Conservation (phyloP, 2,329 filamentous ascomycete species). For the Pestalotiopsis sp. region DNA sequence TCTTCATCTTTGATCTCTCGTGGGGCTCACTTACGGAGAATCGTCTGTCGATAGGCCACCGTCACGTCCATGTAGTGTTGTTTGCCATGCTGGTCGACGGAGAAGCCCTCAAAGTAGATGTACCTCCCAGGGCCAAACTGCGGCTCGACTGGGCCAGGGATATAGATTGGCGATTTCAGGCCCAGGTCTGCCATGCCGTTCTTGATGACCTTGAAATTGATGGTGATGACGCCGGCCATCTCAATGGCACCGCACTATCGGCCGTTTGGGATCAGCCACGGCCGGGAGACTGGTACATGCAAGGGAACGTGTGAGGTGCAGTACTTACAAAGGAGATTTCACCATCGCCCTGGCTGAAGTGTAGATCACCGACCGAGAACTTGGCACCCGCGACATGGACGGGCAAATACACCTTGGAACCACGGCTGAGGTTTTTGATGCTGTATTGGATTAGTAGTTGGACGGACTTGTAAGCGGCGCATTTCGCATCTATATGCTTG, state of each 20-base stretch:
- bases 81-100: conserved; percentile 82
- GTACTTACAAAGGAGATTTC: conserved; percentile 21
- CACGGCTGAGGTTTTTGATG: conserved; percentile 81
- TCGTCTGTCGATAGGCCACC: conserved; percentile 82
- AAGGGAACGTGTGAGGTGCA: background rate
- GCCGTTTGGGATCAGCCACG: conserved; percentile 4
- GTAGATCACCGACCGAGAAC: conserved; percentile 85
- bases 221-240: conserved; percentile 88
- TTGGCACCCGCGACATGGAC: conserved; percentile 86
- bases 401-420: conserved; percentile 81
- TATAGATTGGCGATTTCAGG: conserved; percentile 82
- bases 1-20: background rate
- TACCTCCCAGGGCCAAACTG: conserved; percentile 81
- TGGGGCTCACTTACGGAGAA: conserved; percentile 47
- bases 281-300: background rate
- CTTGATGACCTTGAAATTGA: conserved; percentile 89
- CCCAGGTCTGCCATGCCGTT: conserved; percentile 71
- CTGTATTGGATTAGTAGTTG: conserved; percentile 10
- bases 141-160: conserved; percentile 84
- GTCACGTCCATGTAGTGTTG: conserved; percentile 88
- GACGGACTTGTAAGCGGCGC: background rate
- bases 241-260: conserved; percentile 76
- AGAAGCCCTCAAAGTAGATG: conserved; percentile 88
- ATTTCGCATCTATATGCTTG: conserved; percentile 15
- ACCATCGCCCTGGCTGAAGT: conserved; percentile 62